Evolutionary conservation across 1,284 basidiomycete genomes (phyloP).

Genomic region (Sanghuangporus baumii): DNA sequence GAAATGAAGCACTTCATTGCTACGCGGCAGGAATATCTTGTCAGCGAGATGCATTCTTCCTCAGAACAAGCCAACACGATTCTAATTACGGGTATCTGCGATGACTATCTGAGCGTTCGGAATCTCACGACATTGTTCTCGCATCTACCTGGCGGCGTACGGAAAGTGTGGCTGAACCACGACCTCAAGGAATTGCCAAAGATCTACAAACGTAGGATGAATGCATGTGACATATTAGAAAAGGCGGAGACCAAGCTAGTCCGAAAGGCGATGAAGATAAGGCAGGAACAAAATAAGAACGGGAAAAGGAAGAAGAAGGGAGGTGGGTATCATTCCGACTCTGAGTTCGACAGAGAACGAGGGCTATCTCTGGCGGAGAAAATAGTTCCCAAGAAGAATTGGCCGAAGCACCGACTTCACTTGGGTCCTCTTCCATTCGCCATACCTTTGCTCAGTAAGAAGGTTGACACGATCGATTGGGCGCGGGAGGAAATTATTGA

Average conservation of each 20-base stretch:
- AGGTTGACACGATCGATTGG: constrained; percentile 94
- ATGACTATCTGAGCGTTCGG: constrained; percentile 61
- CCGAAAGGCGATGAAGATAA: constrained; percentile 66
- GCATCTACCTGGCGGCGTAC: constrained; percentile 79
- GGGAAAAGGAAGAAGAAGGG: constrained; percentile 22
- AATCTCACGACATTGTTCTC: constrained; percentile 67
- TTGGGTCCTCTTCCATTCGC: constrained; percentile 49
- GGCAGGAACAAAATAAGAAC: constrained; percentile 39
- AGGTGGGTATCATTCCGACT: constrained; percentile 26
- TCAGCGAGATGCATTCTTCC: constrained; percentile 64
- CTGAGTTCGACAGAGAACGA: not conserved
- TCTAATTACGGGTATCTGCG: constrained; percentile 86
- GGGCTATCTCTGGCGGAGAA: constrained; percentile 37
- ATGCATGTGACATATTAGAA: constrained; percentile 78
- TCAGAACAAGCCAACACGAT: constrained; percentile 85
- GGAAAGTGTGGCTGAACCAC: constrained; percentile 86
- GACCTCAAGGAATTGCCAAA: constrained; percentile 83
- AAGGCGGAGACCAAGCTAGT: constrained; percentile 76
- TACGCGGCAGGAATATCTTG: constrained; percentile 81
- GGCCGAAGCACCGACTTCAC: constrained; percentile 78
- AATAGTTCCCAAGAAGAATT: constrained; percentile 60
- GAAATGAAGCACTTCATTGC: constrained; percentile 82
- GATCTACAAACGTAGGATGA: constrained; percentile 72
- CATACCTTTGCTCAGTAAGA: constrained; percentile 66
- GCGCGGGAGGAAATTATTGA: constrained; percentile 63